A percentile compares a stretch with the other conserved stretches of the same genome.
phyloP scores from a whole-genome alignment of 192 early-diverging fungal species.

The Gaertneriomyces sp. region DNA sequence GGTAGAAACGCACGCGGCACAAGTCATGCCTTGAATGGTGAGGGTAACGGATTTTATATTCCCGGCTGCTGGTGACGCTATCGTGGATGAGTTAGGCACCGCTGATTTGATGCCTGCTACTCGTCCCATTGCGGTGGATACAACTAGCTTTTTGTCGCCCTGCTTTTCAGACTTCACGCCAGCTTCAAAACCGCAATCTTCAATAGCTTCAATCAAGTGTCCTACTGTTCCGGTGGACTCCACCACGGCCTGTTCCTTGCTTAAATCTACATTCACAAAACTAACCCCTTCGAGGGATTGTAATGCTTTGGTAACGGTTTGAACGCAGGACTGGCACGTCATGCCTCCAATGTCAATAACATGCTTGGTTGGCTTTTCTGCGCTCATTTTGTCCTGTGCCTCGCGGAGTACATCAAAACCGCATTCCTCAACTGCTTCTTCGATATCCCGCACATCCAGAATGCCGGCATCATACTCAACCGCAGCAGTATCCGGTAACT shows the following conservation, averaged over 20 bases:
- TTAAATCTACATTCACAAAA: slow-evolving; percentile 54
- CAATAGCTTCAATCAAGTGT: slow-evolving; percentile 57
- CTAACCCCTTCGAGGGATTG: slow-evolving; percentile 48
- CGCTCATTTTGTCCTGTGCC: not conserved
- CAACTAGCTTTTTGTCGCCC: not conserved
- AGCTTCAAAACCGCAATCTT: slow-evolving; percentile 71
- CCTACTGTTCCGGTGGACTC: slow-evolving; percentile 27
- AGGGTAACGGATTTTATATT: slow-evolving; percentile 34
- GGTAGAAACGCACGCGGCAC: slow-evolving; percentile 83
- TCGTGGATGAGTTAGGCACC: not conserved
- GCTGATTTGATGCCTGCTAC: not conserved
- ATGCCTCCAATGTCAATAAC: slow-evolving; percentile 52
- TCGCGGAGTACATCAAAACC: slow-evolving; percentile 51
- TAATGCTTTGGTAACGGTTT: slow-evolving; percentile 61
- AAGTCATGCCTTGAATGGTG: slow-evolving; percentile 91
- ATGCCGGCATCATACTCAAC: slow-evolving; percentile 1
- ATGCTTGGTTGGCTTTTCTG: not conserved
- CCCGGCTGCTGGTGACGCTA: slow-evolving; percentile 20
- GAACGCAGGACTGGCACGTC: slow-evolving; percentile 82
- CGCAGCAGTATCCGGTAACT: slow-evolving; percentile 15
- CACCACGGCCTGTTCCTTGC: slow-evolving; percentile 50
- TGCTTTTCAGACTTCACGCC: slow-evolving; percentile 4
- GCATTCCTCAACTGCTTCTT: slow-evolving; percentile 56
- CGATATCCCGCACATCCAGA: not conserved
- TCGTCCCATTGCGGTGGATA: not conserved